Percentiles rank a stretch among this genome's conserved stretches.
Evolutionary conservation across 2,329 filamentous ascomycete species (phyloP).

Genomic region (Ascochyta koolunga): DNA sequence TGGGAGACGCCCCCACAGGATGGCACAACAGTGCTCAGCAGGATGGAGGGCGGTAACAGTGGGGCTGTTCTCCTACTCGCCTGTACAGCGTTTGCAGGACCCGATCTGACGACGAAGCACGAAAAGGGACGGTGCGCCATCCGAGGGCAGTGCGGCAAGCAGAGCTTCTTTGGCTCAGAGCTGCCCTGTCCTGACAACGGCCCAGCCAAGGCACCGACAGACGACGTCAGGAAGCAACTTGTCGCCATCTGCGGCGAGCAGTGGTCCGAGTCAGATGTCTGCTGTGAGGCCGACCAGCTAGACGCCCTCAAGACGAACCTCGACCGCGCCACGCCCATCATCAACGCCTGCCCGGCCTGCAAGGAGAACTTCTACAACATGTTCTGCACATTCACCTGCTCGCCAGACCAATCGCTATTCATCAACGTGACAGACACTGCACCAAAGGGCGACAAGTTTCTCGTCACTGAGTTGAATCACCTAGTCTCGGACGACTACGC

Average conservation of each 20-base stretch:
- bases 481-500: conserved; percentile 85
- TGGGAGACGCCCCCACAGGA: conserved; percentile 1
- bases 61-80: conserved; percentile 39
- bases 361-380: conserved; percentile 98
- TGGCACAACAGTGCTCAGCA: conserved; percentile 31
- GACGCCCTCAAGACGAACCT: conserved; percentile 82
- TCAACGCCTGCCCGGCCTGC: conserved; percentile 93
- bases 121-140: conserved; percentile 90
- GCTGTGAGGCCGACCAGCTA: conserved; percentile 83
- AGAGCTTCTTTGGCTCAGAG: conserved; percentile 86
- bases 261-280: conserved; percentile 84
- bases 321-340: conserved; percentile 83
- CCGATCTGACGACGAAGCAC: conserved; percentile 62
- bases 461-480: conserved; percentile 92
- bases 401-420: conserved; percentile 93
- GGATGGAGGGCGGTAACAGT: conserved; percentile 34
- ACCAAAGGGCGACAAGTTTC: conserved; percentile 63
- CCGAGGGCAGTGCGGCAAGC: conserved; percentile 87
- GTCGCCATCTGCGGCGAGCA: conserved; percentile 84
- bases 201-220: conserved; percentile 74
- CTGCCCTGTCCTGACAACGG: conserved; percentile 93
- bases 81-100: conserved; percentile 36
- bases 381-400: conserved; percentile 98
- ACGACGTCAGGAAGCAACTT: conserved; percentile 74
- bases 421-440: conserved; percentile 85